Conservation (phyloP, 176 grass and related monocot species). For the Carex kokanica region DNA sequence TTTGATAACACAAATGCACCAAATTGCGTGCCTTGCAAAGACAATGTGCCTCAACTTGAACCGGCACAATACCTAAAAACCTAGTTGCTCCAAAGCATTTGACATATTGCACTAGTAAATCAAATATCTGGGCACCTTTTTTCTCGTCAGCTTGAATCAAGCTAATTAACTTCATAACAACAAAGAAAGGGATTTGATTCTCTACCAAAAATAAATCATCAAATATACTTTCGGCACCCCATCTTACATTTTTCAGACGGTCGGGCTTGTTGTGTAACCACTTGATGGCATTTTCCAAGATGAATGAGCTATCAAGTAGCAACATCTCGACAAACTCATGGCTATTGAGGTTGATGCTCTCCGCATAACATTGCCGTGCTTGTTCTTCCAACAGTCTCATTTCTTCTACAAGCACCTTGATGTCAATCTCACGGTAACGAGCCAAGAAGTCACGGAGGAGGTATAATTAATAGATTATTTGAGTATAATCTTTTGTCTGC, state of each 20-base stretch:
- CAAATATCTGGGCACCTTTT: neutral
- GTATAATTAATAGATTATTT: too few relatives aligned
- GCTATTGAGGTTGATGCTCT: neutral
- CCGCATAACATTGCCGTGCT: neutral
- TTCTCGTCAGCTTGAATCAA: neutral
- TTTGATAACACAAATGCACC: slow-evolving; percentile 2
- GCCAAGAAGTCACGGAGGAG: slow-evolving; percentile 15
- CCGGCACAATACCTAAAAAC: neutral
- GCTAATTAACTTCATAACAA: slow-evolving; percentile 6
- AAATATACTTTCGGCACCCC: neutral
- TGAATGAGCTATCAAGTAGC: slow-evolving; percentile 18
- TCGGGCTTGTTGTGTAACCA: neutral
- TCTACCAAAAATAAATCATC: slow-evolving; percentile 2
- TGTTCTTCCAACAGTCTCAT: neutral
- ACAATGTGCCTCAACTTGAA: neutral
- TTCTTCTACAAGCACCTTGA: neutral
- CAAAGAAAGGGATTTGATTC: slow-evolving; percentile 27
- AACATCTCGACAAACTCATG: slow-evolving; percentile 12
- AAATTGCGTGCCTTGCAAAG: neutral
- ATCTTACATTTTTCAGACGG: neutral
- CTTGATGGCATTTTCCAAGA: neutral
- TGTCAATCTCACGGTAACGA: neutral
- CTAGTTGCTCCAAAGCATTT: neutral
- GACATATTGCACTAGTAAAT: neutral
- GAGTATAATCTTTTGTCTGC: too few relatives aligned